Base-by-base conservation (phyloP, 345 rosid species). In the Aquilaria malaccensis region DNA sequence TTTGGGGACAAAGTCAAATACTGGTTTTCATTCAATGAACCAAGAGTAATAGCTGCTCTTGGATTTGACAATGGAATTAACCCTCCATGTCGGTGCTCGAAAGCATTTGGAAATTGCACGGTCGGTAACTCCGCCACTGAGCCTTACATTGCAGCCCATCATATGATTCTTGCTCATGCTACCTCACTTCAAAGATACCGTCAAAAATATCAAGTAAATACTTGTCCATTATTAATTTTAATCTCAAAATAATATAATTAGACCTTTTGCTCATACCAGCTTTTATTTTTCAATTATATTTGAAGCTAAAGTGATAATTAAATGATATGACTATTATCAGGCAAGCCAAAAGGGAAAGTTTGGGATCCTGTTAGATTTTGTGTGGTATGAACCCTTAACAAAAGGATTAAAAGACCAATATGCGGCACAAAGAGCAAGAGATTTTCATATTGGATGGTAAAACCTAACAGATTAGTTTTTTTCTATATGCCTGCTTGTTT, bases 361-460 rank as follows among this genome's bases (percentile, higher is more conserved):
- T 37, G 94, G 94, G 53, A 84, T 82, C 66, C 64, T 86, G 30
- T 50, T 84, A 68, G 94, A 86, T 64, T 83, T 86, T 59, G 77
- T 64, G 13, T 83, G 86, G 83, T 83, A 86, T 10, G 89, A 86
- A 52, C 87, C 87, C 48, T 81, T 81, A 6, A 83, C 82, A 33
- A 60, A 69, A 58, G 75, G 79, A 55, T 69, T 75, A 70, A 83
- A 76, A 0, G 87, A 86, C 63, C 75, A 74, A 33, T 59, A 76
- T 55, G 89, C 93, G 22, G 87, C 89, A 64, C 89, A 83, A 63
- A 79, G 89, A 70, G 87, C 87, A 14, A 78, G 89, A 72, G 93
- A 86, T 63, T 86, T 86, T 30, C 89, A 86, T 63, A 32, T 81
- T 62, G 93, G 93, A 67, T 86, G 93, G 93, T 22, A 22, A 37